Base-by-base conservation (phyloP, 2,329 filamentous ascomycete genomes). In the Ascochyta pisi region DNA sequence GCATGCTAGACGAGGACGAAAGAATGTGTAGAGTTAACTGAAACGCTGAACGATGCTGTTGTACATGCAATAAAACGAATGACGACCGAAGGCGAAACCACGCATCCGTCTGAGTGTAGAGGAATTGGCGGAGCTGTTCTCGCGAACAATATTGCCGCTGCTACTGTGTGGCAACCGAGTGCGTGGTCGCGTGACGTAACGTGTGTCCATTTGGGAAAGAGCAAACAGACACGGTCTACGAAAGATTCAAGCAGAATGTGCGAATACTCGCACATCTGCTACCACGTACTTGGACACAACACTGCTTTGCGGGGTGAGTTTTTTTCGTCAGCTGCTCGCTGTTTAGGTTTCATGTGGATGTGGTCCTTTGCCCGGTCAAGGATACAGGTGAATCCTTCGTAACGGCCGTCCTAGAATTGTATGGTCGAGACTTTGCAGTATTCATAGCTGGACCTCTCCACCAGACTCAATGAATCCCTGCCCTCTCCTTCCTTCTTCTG, bases 1-100 rank as follows among this genome's bases (percentile, higher is more conserved):
- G 73, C 73, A 76, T 76, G 19, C 37, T 49, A 26, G 16, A n/a
- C 10, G 6, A 19, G 22, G 6, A 13, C 26, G 1, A 6, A 49
- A 22, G 16, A 26, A 33, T 22, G 13, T 3, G 24, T 5, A 6
- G 13, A 8, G 27, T 15, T 7, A 33, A 42, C 24, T 16, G 23
- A 26, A 37, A 26, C 15, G 29, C 29, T 33, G 23, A 38, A 19
- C 9, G 23, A 37, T 26, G 24, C 51, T 39, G 34, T 49, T 39
- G 31, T 49, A 44, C 39, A 43, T 34, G 45, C 27, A 43, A 29
- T 23, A 33, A 16, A 35, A 40, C 31, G 50, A 47, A 33, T 23
- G 44, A 39, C 40, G 45, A 24, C 34, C n/a, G 44, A 19, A 22
- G 38, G 4, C 31, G 27, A 23, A 23, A n/a, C 10, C 26, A 23